Base-by-base conservation (phyloP, 208 protist genomes). In the Porcisia deanei region DNA sequence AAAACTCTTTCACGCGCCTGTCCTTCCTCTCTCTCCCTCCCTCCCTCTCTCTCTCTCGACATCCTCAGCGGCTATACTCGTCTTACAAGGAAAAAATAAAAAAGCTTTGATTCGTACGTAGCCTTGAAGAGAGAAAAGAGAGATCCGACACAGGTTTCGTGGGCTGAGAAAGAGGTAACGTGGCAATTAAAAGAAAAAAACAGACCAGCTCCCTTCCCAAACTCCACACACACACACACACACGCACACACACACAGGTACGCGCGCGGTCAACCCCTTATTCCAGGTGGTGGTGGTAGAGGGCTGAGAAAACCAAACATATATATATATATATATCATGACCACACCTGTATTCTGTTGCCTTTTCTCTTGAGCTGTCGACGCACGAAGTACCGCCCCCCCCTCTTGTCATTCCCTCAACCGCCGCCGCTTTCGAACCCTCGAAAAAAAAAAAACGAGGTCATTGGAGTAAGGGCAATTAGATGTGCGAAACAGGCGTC, bases 401-500 rank as follows among this genome's bases (percentile, higher is more conserved):
- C 41, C 41, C 58, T 53, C 7, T 53, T 53, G 49, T 16, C 16
- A 30, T 30, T 30, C 30, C 30, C 30, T 30, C 30, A 30, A 0
- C 30, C 30, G 30, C 30, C 30, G 30, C 30, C 30, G 30, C 30
- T 30, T 30, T 30, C 30, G 30, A 30, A 30, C 0, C 30, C 30
- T 30, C 30, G 30, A 30, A 60, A 60, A 60, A 60, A 60, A 59
- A 34, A 53, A 52, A 30, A 25, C 57, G 34, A 12, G 8, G 16
- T 16, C 25, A 9, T 4, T 53, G 3, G 67, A 20, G 49, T 37
- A 25, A 16, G 64, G 3, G 49, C 34, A 18, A 5, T 58, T 22
- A 77, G 2, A 47, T 55, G 43, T 76, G 57, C 53, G 65, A 43
- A 3, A 81, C 65, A 16, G 77, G 77, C 47, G 58, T 41, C 63